Conservation (phyloP, 139 green algal species). For the Bryopsis sp. region DNA sequence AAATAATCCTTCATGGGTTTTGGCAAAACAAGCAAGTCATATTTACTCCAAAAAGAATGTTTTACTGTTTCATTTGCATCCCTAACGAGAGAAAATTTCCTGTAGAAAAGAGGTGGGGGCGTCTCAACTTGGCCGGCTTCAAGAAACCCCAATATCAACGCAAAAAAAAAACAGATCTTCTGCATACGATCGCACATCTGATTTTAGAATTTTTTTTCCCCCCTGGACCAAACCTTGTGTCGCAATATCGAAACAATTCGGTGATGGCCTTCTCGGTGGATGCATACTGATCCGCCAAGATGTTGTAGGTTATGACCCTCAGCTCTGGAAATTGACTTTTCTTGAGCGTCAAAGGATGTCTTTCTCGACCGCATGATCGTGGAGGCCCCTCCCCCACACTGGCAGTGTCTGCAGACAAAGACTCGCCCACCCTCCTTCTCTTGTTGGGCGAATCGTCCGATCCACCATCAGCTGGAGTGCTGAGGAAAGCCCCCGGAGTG, state of each 20-base stretch:
- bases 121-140: too few relatives aligned
- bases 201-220: too few relatives aligned
- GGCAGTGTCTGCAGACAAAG: constrained; percentile 18
- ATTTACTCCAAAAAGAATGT: too few relatives aligned
- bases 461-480: too few relatives aligned
- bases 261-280: constrained; percentile 39
- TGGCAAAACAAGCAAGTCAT: too few relatives aligned
- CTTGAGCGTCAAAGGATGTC: constrained; percentile 14
- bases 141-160: too few relatives aligned
- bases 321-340: constrained; percentile 24
- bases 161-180: too few relatives aligned
- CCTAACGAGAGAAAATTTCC: too few relatives aligned
- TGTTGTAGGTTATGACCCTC: constrained; percentile 83
- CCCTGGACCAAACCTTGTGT: not conserved
- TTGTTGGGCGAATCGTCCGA: not conserved
- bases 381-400: constrained; percentile 35
- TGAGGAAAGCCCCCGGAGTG: not conserved
- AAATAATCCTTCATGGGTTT: too few relatives aligned
- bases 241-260: not conserved
- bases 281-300: constrained; percentile 86
- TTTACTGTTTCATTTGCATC: too few relatives aligned
- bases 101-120: too few relatives aligned
- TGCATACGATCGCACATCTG: too few relatives aligned
- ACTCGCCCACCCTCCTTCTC: not conserved
- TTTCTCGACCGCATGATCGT: constrained; percentile 9